phyloP scores from a whole-genome alignment of 495 filamentous ascomycete species.

The Platismatia glauca region DNA sequence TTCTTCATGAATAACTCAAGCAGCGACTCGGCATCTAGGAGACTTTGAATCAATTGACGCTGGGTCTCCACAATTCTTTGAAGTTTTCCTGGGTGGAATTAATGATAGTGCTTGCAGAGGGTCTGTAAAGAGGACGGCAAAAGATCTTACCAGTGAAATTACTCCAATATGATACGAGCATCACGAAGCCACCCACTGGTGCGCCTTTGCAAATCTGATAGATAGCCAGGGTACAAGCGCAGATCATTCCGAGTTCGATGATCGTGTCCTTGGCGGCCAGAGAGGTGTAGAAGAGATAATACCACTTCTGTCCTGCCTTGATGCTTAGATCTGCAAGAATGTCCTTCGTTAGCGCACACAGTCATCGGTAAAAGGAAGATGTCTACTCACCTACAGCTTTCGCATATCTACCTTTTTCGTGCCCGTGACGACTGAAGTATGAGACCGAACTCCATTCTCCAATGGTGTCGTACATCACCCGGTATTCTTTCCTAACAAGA shows the following conservation, averaged over 20 bases:
- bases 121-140: neutral
- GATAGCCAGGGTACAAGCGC: slow-evolving; percentile 56
- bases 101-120: neutral
- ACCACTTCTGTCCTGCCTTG: neutral
- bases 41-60: slow-evolving; percentile 47
- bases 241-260: slow-evolving; percentile 53
- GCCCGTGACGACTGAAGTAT: slow-evolving; percentile 61
- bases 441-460: slow-evolving; percentile 59
- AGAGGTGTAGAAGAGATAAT: neutral
- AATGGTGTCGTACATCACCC: slow-evolving; percentile 54
- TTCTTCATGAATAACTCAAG: slow-evolving; percentile 62
- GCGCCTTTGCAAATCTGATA: slow-evolving; percentile 53
- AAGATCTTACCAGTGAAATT: slow-evolving; percentile 33
- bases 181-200: slow-evolving; percentile 62
- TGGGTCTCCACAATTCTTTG: slow-evolving; percentile 33
- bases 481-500: slow-evolving; percentile 40
- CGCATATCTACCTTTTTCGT: slow-evolving; percentile 55
- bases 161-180: slow-evolving; percentile 62
- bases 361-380: neutral
- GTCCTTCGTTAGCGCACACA: neutral
- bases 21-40: slow-evolving; percentile 64
- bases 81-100: slow-evolving; percentile 9
- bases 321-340: neutral
- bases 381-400: slow-evolving; percentile 24
- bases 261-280: slow-evolving; percentile 47